These are phyloP conservation scores for Castanea mollissima DNA, from an alignment of 306 rosid genomes.

Conservation along the genomic window DNA sequence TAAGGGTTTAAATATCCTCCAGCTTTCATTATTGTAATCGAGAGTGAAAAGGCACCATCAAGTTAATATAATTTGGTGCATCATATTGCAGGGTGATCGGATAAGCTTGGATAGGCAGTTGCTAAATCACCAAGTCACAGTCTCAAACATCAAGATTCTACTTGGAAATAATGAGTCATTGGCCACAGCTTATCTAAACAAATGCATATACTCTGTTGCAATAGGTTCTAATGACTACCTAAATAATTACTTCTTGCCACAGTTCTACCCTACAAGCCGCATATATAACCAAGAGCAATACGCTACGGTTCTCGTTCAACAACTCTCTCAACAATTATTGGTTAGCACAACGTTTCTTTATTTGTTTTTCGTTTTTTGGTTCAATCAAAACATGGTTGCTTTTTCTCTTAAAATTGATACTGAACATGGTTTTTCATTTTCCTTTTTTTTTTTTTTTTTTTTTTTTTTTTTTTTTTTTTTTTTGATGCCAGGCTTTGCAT, in stretches of 20 bases:
- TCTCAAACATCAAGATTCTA: neutral
- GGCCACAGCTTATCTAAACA: neutral
- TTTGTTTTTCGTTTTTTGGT: too few relatives aligned
- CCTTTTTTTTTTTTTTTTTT: neutral
- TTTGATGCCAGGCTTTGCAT: constrained; percentile 7
- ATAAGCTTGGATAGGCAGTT: constrained; percentile 15
- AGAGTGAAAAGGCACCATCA: neutral
- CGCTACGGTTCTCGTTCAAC: constrained; percentile 9
- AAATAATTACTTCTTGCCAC: constrained; percentile 20
- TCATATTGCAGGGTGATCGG: constrained; percentile 23
- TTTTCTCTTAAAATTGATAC: too few relatives aligned
- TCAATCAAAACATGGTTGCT: too few relatives aligned
- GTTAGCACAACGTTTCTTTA: neutral
- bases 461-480: too few relatives aligned
- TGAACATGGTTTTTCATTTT: too few relatives aligned
- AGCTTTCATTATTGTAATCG: too few relatives aligned
- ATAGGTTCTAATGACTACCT: constrained; percentile 28
- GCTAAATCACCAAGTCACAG: constrained; percentile 14
- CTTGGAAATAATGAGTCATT: neutral
- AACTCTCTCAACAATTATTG: constrained; percentile 5
- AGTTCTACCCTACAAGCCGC: neutral
- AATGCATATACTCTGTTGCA: constrained; percentile 20
- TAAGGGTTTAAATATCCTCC: too few relatives aligned
- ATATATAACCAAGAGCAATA: constrained; percentile 2
- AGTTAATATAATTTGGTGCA: neutral